Percentiles rank a stretch among this genome's conserved stretches.
Evolutionary conservation across 2,329 filamentous ascomycete species (phyloP).

Genomic region (Colletotrichum sp.): DNA sequence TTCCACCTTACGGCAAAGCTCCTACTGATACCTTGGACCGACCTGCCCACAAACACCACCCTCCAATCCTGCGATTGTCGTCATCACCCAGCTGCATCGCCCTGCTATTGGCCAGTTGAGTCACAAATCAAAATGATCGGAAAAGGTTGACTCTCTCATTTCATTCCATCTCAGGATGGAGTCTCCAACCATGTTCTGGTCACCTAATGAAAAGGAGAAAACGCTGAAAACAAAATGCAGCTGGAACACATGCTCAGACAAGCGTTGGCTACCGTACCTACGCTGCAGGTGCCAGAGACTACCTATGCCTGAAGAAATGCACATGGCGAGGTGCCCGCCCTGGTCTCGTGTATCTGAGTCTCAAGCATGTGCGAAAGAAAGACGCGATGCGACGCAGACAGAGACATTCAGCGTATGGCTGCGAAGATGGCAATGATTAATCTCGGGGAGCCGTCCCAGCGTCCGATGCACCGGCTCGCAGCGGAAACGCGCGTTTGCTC

Average conservation of each 20-base stretch:
- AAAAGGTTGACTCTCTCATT: not conserved
- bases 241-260: constrained; percentile 8
- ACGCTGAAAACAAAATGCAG: not conserved
- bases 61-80: constrained; percentile 3
- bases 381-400: not conserved
- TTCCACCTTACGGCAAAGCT: not conserved
- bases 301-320: not conserved
- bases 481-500: not conserved
- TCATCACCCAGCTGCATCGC: not conserved
- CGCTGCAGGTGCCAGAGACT: not conserved
- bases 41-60: not conserved
- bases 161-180: not conserved
- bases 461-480: not conserved
- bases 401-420: not conserved
- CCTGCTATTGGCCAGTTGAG: not conserved
- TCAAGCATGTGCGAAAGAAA: not conserved
- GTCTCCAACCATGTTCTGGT: not conserved
- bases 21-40: not conserved
- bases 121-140: not conserved
- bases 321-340: not conserved
- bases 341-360: not conserved
- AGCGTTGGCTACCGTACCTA: not conserved
- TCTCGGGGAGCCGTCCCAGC: not conserved
- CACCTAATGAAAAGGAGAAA: not conserved
- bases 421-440: not conserved